These are phyloP conservation scores for Amauroascus niger DNA, from an alignment of 2,329 filamentous ascomycete species.

Conservation along the genomic window DNA sequence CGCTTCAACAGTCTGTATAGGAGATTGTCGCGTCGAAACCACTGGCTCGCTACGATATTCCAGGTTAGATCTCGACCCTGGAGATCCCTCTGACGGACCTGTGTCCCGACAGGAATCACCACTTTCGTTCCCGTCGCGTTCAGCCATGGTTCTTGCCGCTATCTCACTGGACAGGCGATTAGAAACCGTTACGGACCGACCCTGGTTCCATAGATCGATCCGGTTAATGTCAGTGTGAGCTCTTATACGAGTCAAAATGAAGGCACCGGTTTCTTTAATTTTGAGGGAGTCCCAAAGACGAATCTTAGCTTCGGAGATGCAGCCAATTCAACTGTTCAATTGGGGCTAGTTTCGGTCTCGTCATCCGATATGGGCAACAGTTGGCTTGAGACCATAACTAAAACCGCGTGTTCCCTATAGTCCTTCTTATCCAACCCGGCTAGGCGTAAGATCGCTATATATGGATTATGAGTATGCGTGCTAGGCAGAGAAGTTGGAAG, in stretches of 20 bases:
- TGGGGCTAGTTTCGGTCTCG: not conserved
- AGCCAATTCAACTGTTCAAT: not conserved
- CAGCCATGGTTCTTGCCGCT: no score
- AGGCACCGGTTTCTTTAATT: not conserved
- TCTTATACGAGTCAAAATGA: not conserved
- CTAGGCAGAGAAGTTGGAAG: not conserved
- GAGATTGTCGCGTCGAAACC: no score
- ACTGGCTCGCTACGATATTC: no score
- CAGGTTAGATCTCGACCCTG: no score
- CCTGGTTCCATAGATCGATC: no score
- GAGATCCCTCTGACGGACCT: no score
- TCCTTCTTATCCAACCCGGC: not conserved
- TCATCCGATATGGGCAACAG: not conserved
- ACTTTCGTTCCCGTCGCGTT: no score
- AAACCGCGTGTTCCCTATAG: not conserved
- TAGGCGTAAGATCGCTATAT: not conserved
- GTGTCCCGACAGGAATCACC: no score
- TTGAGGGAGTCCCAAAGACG: not conserved
- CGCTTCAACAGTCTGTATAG: no score
- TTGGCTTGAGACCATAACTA: not conserved
- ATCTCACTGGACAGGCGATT: no score
- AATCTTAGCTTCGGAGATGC: not conserved
- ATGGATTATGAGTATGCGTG: not conserved
- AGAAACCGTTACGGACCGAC: no score
- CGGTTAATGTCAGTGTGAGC: not conserved